Evolutionary conservation across 768 basidiomycete species (phyloP).

Genomic region (Serendipita sp.): DNA sequence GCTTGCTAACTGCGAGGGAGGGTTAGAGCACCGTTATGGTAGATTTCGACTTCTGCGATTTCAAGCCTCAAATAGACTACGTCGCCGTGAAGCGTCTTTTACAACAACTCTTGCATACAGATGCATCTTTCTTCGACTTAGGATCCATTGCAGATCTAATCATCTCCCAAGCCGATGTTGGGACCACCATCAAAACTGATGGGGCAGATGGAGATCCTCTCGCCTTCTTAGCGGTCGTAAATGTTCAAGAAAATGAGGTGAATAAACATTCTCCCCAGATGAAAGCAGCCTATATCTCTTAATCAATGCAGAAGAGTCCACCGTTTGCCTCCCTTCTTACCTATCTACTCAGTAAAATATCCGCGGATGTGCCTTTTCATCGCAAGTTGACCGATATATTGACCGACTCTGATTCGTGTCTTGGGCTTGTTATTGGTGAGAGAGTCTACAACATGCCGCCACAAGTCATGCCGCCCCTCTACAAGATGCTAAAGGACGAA

Average conservation of each 20-base stretch:
- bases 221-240: constrained; percentile 70
- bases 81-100: constrained; percentile 42
- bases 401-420: constrained; percentile 32
- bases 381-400: constrained; percentile 38
- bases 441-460: constrained; percentile 91
- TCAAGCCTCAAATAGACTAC: constrained; percentile 67
- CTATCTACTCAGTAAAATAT: constrained; percentile 52
- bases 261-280: constrained; percentile 13
- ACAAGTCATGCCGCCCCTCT: constrained; percentile 84
- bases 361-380: constrained; percentile 33
- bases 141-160: constrained; percentile 69
- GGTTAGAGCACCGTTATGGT: constrained; percentile 56
- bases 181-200: constrained; percentile 87
- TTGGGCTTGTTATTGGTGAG: constrained; percentile 77
- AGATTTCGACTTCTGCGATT: constrained; percentile 88
- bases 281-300: not conserved
- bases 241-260: constrained; percentile 55
- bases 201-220: constrained; percentile 81
- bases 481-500: constrained; percentile 73
- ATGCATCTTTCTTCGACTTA: constrained; percentile 54
- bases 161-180: constrained; percentile 53
- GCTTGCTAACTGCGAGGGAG: not conserved
- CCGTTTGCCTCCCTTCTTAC: constrained; percentile 51
- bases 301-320: constrained; percentile 40
- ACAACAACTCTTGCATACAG: constrained; percentile 40